Base-by-base conservation (phyloP, 192 early-diverging fungal genomes). In the Paraglomus brasilianum region DNA sequence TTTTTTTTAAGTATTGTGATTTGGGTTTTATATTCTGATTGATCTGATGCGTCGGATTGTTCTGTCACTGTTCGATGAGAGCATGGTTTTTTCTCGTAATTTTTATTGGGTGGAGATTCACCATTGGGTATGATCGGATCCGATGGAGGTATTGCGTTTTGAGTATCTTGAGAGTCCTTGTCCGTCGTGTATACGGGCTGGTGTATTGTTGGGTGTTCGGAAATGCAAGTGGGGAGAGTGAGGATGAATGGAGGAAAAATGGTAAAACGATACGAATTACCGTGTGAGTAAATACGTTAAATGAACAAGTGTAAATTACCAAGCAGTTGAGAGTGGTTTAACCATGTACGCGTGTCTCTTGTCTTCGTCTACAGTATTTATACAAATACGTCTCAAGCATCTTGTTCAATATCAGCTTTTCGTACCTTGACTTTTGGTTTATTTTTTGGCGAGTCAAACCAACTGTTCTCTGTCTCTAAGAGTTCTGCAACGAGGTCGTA, bases 401-500 rank as follows among this genome's bases (percentile, higher is more conserved):
- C 7, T 6, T 41, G 5, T 39, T 38, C n/a, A 51, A 66, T 47
- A 30, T 10, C 17, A 22, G 5, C 10, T 55, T 9, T 22, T 55
- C 40, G 11, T 47, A 69, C 67, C 67, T 58, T 69, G 7, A 8
- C 19, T 36, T 44, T 39, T 46, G 67, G 14, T 47, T 69, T 57
- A n/a, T 55, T 57, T 58, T 56, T 69, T 11, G 52, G 42, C 7
- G 42, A 46, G 22, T 69, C 55, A 36, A 58, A 58, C 67, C 67
- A 69, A 53, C 67, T 69, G 47, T 69, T 69, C 41, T 69, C 67
- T 17, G 67, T 58, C 46, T 69, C 67, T 5, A 69, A 17, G 11
- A 69, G 36, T 17, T 52, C 67, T 17, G 67, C 67, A 15, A 69
- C 67, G 40, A 58, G 55, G 7, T 69, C 67, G 39, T 69, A 69